Evolutionary conservation across 2,329 filamentous ascomycete species (phyloP).

Genomic region (Botrytis hyacinthi): DNA sequence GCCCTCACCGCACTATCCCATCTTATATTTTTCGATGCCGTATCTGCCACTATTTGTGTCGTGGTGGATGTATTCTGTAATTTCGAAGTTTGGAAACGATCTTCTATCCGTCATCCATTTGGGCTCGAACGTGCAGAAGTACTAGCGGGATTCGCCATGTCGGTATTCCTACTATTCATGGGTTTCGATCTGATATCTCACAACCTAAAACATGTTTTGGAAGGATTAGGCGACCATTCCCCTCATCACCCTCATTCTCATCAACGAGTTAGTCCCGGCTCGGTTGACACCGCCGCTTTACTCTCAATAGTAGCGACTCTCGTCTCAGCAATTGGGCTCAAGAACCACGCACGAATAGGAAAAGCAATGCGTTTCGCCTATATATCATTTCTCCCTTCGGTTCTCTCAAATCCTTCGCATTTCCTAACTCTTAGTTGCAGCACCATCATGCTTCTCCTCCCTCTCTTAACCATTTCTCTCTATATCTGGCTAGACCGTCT

Average conservation of each 20-base stretch:
- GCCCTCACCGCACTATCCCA: slow-evolving; percentile 91
- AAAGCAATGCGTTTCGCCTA: slow-evolving; percentile 86
- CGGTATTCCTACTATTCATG: slow-evolving; percentile 94
- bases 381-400: slow-evolving; percentile 74
- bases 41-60: slow-evolving; percentile 87
- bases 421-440: slow-evolving; percentile 90
- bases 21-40: slow-evolving; percentile 90
- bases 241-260: slow-evolving; percentile 70
- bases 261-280: slow-evolving; percentile 67
- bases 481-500: slow-evolving; percentile 81
- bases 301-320: slow-evolving; percentile 80
- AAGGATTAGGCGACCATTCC: slow-evolving; percentile 65
- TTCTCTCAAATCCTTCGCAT: slow-evolving; percentile 94
- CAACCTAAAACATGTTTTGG: slow-evolving; percentile 88
- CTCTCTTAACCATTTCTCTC: slow-evolving; percentile 75
- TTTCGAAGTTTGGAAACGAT: slow-evolving; percentile 96
- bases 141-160: slow-evolving; percentile 92
- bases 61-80: slow-evolving; percentile 91
- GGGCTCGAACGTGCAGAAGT: slow-evolving; percentile 90
- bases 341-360: slow-evolving; percentile 89
- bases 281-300: slow-evolving; percentile 76
- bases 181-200: slow-evolving; percentile 94
- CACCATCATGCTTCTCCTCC: slow-evolving; percentile 73
- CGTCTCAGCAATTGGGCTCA: slow-evolving; percentile 80
- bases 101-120: slow-evolving; percentile 90